Evolutionary conservation across 129 eudicot genomes (phyloP).

Genomic region (Deinandra increscens): DNA sequence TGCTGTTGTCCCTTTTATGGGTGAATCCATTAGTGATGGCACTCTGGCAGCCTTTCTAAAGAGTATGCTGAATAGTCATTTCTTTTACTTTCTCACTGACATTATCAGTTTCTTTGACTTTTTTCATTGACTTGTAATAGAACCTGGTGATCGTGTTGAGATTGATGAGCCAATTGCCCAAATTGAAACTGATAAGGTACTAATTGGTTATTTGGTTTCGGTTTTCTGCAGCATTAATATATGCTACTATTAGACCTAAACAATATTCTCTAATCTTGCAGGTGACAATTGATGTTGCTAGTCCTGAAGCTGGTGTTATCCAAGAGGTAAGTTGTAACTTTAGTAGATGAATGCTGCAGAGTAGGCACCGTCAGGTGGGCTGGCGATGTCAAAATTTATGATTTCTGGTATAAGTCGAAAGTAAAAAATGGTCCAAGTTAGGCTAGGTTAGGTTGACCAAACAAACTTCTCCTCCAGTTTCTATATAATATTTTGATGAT

Average conservation of each 20-base stretch:
- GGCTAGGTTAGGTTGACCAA: constrained; percentile 5
- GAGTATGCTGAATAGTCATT: constrained; percentile 39
- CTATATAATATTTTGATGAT: not conserved
- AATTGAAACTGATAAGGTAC: constrained; percentile 71
- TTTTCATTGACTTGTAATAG: constrained; percentile 29
- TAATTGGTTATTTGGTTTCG: not conserved
- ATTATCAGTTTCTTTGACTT: not conserved
- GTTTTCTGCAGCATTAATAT: constrained; percentile 13
- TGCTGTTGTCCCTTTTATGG: constrained; percentile 72
- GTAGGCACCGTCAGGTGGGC: not conserved
- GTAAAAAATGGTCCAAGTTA: not conserved
- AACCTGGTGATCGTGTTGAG: constrained; percentile 65
- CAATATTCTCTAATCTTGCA: constrained; percentile 22
- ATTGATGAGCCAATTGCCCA: constrained; percentile 70
- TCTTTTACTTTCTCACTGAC: constrained; percentile 13
- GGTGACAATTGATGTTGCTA: constrained; percentile 71
- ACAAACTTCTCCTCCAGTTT: not conserved
- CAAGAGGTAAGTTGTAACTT: constrained; percentile 39
- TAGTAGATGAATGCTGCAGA: not conserved
- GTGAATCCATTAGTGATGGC: constrained; percentile 68
- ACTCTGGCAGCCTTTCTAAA: constrained; percentile 56
- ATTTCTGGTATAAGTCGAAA: not conserved
- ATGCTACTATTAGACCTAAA: constrained; percentile 13
- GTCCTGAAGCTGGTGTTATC: constrained; percentile 65
- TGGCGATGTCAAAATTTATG: not conserved